Percentiles rank a stretch among this genome's conserved stretches.
phyloP scores from a whole-genome alignment of 2,329 filamentous ascomycete genomes.

The Talaromyces sp. region DNA sequence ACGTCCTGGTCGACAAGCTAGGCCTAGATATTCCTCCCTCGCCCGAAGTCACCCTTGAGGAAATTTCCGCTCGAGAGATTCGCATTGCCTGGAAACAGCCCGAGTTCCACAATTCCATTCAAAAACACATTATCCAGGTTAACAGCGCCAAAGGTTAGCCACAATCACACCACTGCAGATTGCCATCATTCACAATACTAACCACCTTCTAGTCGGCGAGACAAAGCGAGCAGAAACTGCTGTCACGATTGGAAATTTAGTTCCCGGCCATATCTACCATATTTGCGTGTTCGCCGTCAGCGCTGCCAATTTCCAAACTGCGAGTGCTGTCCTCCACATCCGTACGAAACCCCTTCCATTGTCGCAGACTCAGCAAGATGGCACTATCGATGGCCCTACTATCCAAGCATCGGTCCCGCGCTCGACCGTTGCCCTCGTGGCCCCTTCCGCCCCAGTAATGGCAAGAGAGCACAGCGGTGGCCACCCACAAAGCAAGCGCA shows the following conservation, averaged over 20 bases:
- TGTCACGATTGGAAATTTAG: conserved; percentile 84
- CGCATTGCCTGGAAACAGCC: conserved; percentile 86
- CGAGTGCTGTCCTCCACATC: conserved; percentile 77
- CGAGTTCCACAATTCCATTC: conserved; percentile 59
- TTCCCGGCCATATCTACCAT: conserved; percentile 85
- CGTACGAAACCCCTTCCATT: conserved; percentile 58
- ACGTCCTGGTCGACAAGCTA: conserved; percentile 82
- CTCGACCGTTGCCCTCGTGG: conserved; percentile 49
- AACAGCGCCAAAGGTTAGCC: conserved; percentile 77
- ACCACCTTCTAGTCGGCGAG: conserved; percentile 62
- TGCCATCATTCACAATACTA: neutral
- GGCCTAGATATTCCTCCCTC: conserved; percentile 89
- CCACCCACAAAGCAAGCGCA: conserved; percentile 52
- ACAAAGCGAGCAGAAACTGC: conserved; percentile 74
- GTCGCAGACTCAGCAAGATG: conserved; percentile 30
- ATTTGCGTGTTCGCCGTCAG: conserved; percentile 89
- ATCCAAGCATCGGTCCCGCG: conserved; percentile 50
- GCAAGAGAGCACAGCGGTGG: conserved; percentile 60
- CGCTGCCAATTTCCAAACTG: conserved; percentile 84
- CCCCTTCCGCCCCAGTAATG: conserved; percentile 57
- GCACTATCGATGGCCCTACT: conserved; percentile 28
- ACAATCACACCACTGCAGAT: neutral
- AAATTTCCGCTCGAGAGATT: conserved; percentile 79
- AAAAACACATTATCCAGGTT: conserved; percentile 86
- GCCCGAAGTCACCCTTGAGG: conserved; percentile 83